Conservation (phyloP, 2,329 filamentous ascomycete species). For the Scedosporium apiospermum region DNA sequence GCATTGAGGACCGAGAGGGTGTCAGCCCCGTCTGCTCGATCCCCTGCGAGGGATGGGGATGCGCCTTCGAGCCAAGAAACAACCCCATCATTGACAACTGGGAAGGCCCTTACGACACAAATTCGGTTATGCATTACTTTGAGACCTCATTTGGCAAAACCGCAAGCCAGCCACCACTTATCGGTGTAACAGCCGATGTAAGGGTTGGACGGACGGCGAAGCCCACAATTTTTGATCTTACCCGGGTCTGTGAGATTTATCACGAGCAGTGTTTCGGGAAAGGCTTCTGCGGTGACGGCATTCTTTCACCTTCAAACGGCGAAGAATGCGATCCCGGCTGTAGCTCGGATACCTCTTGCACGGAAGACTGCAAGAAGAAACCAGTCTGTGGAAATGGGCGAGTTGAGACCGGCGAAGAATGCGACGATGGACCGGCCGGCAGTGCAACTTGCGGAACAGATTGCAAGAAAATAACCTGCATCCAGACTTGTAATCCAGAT, state of each 20-base stretch:
- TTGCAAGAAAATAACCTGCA: background rate
- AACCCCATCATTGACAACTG: background rate
- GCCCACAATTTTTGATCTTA: background rate
- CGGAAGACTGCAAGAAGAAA: background rate
- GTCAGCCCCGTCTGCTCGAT: slow-evolving; percentile 1
- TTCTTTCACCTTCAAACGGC: background rate
- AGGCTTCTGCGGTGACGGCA: background rate
- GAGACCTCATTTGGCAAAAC: background rate
- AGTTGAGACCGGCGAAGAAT: background rate
- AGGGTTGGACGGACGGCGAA: background rate
- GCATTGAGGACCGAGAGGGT: background rate
- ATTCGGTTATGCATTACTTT: slow-evolving; percentile 9
- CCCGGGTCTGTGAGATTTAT: background rate
- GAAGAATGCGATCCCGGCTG: background rate
- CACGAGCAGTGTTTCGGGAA: background rate
- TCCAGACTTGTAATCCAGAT: background rate
- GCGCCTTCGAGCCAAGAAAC: slow-evolving; percentile 4
- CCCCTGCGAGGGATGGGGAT: slow-evolving; percentile 9
- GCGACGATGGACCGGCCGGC: background rate
- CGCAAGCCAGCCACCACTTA: background rate
- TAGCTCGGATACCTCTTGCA: background rate
- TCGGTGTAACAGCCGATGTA: background rate
- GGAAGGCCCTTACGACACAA: slow-evolving; percentile 4
- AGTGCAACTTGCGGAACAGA: background rate
- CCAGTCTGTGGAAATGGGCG: background rate